These are phyloP conservation scores for Fusarium illudens DNA, from an alignment of 2,329 filamentous ascomycete genomes.

Conservation along the genomic window DNA sequence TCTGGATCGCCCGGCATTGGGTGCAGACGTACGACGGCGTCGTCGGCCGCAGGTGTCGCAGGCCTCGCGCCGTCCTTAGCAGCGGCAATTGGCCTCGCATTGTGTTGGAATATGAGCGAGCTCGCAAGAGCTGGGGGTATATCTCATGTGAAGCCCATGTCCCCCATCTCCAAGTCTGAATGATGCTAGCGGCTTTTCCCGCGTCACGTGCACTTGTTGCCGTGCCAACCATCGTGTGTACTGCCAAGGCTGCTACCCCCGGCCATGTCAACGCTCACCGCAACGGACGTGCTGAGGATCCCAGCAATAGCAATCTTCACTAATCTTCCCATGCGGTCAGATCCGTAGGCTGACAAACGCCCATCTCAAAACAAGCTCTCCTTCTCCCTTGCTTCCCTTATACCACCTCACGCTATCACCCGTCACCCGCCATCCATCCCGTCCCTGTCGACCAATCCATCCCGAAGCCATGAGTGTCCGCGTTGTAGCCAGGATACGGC, in stretches of 20 bases:
- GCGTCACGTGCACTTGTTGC: conserved; percentile 41
- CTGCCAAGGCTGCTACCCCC: neutral
- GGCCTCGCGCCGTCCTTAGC: conserved; percentile 46
- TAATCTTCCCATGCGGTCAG: conserved; percentile 33
- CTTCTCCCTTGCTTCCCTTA: conserved; percentile 6
- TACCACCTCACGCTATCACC: conserved; percentile 11
- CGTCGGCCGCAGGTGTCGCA: conserved; percentile 40
- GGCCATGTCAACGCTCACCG: neutral
- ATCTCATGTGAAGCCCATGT: conserved; percentile 18
- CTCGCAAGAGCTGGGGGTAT: conserved; percentile 27
- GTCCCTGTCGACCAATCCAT: conserved; percentile 20
- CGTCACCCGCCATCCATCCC: neutral
- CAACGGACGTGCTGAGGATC: neutral
- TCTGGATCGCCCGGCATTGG: conserved; percentile 69
- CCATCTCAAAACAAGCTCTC: conserved; percentile 21
- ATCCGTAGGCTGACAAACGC: conserved; percentile 41
- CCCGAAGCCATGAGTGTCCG: conserved; percentile 68
- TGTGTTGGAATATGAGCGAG: conserved; percentile 38
- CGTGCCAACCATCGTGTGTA: conserved; percentile 35
- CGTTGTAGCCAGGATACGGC: conserved; percentile 90
- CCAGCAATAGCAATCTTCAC: conserved; percentile 15
- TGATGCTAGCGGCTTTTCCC: conserved; percentile 46
- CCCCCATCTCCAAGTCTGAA: conserved; percentile 23
- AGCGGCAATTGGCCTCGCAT: conserved; percentile 58
- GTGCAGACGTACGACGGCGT: conserved; percentile 55